Percentiles rank a stretch among this genome's conserved stretches.
phyloP scores from a whole-genome alignment of 2,329 filamentous ascomycete genomes.

The Pseudogymnoascus sp. region DNA sequence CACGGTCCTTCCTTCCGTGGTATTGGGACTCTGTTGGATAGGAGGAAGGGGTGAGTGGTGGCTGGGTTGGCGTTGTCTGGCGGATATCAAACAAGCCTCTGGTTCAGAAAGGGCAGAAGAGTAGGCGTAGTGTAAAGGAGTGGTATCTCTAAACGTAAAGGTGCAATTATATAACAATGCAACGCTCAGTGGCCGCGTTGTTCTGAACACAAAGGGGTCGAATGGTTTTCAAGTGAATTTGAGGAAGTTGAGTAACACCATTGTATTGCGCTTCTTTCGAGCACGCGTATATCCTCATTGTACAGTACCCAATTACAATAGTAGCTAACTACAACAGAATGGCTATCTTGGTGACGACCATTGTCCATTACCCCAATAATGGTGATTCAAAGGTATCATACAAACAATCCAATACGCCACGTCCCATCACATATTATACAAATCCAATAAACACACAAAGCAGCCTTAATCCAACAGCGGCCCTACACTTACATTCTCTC shows the following conservation, averaged over 20 bases:
- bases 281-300: not conserved
- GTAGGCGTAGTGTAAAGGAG: not conserved
- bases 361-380: not conserved
- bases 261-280: not conserved
- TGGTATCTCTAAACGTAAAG: not conserved
- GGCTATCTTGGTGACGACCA: not conserved
- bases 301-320: not conserved
- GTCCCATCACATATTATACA: constrained; percentile 5
- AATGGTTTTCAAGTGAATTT: not conserved
- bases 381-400: not conserved
- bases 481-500: constrained; percentile 49
- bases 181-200: not conserved
- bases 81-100: not conserved
- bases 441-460: not conserved
- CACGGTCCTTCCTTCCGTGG: not conserved
- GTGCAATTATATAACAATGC: not conserved
- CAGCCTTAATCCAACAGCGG: constrained; percentile 32
- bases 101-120: not conserved
- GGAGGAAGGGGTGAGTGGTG: not conserved
- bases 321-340: not conserved
- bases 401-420: not conserved
- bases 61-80: not conserved
- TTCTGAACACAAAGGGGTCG: not conserved
- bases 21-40: not conserved
- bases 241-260: not conserved